Evolutionary conservation across 2,329 filamentous ascomycete genomes (phyloP), one percentile per base, ranked within the genome.

Genomic region (Lasiodiplodia hormozganensis): DNA sequence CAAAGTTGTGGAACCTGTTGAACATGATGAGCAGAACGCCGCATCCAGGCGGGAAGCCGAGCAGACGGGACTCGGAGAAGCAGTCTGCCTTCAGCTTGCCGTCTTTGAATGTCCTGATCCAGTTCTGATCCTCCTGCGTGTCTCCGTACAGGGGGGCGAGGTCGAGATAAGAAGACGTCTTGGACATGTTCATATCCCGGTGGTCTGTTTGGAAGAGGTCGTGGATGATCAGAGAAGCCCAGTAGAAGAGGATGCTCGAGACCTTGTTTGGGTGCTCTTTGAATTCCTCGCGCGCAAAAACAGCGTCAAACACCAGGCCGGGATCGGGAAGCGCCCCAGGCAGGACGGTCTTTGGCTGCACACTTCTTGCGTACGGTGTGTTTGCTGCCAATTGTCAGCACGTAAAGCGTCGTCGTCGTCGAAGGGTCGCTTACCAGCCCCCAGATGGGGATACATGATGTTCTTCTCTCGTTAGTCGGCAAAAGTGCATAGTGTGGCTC

Each of bases 1-100:
- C 87, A 72, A 95, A 86, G 79, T 97, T 97, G 80, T 97, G 94
- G 80, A 96, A 96, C 14, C 83, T 78, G 66, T 85, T 85, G 81
- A 90, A 92, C 78, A 91, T 86, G 69, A 92, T 86, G 34, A 92
- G 78, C 70, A 92, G 80, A 25, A 87, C 85, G 65, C 87, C 86
- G 31, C 90, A 88, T n/a, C 90, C 90, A 0, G 89, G 87, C 3
- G 90, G 90, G 70, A 91, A 89, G 1, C 87, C 85, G 21, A 92
- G 81, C 3, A 91, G 81, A 14, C 90, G 84, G 71, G 87, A 85
- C 71, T 91, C 88, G 1, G 87, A 84, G 74, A 92, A 92, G 65
- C 86, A 89, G 73, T 92, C 90, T 0, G 88, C 86, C 76, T 91
- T 90, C 65, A 92, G 82, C 71, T 87, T 86, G 5, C 90, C 90